A percentile compares a stretch with the other conserved stretches of the same genome.
phyloP scores from a whole-genome alignment of 768 basidiomycete species.

The Russula abietina region DNA sequence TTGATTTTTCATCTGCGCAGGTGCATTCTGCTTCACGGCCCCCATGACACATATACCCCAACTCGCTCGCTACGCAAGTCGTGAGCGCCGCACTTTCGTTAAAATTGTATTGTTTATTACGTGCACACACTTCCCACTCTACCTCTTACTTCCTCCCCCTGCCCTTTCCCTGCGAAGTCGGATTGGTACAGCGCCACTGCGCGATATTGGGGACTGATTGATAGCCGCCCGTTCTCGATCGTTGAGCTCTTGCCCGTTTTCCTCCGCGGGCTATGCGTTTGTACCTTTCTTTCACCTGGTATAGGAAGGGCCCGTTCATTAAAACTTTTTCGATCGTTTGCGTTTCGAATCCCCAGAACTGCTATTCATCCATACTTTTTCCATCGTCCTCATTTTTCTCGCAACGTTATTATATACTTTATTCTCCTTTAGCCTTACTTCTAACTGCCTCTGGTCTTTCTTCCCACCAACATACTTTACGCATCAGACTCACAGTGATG shows the following conservation, averaged over 20 bases:
- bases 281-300: neutral
- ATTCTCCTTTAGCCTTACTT: neutral
- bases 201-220: neutral
- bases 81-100: conserved; percentile 21
- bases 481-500: conserved; percentile 9
- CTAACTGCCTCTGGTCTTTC: neutral
- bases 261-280: neutral
- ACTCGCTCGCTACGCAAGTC: conserved; percentile 19
- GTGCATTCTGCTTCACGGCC: conserved; percentile 2
- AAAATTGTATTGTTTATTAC: conserved; percentile 21
- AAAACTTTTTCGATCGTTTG: no score
- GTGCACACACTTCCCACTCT: conserved; percentile 2
- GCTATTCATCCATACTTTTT: neutral
- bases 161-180: neutral
- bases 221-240: neutral
- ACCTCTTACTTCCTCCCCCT: neutral
- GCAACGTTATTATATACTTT: conserved; percentile 7
- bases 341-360: neutral
- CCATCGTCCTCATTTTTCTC: neutral
- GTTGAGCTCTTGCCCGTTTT: neutral
- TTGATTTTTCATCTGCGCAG: conserved; percentile 3
- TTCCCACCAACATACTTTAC: conserved; percentile 5
- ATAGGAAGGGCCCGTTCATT: neutral
- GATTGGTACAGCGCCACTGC: neutral
- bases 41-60: conserved; percentile 21